Conservation (phyloP, 1,284 basidiomycete species). For the Ceratobasidium sp. region DNA sequence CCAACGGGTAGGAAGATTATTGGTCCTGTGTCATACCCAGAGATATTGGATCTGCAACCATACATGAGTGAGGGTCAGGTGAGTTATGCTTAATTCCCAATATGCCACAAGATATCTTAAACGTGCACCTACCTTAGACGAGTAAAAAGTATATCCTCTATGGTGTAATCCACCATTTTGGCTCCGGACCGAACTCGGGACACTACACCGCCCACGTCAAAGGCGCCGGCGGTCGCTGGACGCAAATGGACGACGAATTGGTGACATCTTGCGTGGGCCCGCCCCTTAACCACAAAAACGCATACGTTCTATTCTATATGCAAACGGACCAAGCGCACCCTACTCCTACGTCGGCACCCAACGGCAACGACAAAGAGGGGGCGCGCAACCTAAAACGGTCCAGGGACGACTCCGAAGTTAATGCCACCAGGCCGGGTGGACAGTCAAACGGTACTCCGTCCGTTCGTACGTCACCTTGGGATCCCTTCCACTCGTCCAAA, state of each 20-base stretch:
- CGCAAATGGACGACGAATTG: conserved; percentile 93
- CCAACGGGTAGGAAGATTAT: conserved; percentile 90
- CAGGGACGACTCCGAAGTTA: conserved; percentile 29
- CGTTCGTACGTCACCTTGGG: conserved; percentile 7
- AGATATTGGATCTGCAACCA: conserved; percentile 79
- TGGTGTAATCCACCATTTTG: conserved; percentile 94
- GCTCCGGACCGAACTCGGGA: conserved; percentile 92
- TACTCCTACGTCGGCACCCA: not conserved
- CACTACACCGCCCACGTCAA: conserved; percentile 95
- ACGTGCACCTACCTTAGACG: conserved; percentile 53
- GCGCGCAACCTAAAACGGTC: conserved; percentile 5
- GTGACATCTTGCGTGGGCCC: conserved; percentile 61
- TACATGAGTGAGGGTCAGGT: conserved; percentile 85
- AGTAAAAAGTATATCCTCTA: conserved; percentile 90
- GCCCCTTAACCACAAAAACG: conserved; percentile 80
- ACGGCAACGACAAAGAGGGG: not conserved
- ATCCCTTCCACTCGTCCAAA: conserved; percentile 9
- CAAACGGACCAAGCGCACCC: conserved; percentile 51
- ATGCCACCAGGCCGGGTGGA: not conserved
- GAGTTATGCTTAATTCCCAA: conserved; percentile 44
- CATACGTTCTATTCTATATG: conserved; percentile 95
- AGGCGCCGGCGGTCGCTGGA: conserved; percentile 81
- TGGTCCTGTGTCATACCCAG: conserved; percentile 82
- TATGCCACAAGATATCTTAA: conserved; percentile 16
- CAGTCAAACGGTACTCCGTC: not conserved